Evolutionary conservation across 257 asterid species (phyloP).

Genomic region (Fraxinus quadrangulata): DNA sequence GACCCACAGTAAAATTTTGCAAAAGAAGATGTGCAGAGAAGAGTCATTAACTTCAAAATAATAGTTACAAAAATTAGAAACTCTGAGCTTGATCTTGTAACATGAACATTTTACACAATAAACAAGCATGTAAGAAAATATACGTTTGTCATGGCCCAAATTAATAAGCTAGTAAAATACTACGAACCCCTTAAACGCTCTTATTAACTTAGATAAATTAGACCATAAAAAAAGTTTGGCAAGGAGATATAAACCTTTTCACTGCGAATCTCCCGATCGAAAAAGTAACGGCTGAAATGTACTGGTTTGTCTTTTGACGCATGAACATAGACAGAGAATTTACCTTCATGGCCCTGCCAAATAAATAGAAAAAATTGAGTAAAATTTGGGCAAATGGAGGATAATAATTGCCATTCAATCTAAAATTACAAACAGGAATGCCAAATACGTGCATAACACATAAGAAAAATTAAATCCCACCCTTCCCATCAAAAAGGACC

Average conservation of each 20-base stretch:
- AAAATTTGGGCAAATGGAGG: slow-evolving; percentile 12
- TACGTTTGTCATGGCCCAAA: neutral
- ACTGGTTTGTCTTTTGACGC: slow-evolving; percentile 92
- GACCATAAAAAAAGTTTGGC: neutral
- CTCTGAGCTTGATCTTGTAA: slow-evolving; percentile 6
- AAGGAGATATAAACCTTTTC: slow-evolving; percentile 64
- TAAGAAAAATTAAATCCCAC: slow-evolving; percentile 5
- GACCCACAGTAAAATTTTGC: slow-evolving; percentile 8
- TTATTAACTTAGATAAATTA: neutral
- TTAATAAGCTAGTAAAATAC: slow-evolving; percentile 2
- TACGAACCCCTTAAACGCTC: neutral
- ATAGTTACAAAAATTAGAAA: neutral
- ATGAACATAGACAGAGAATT: slow-evolving; percentile 93
- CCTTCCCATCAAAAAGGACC: slow-evolving; percentile 3
- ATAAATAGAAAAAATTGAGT: slow-evolving; percentile 22
- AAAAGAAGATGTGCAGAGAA: slow-evolving; percentile 6
- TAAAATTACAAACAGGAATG: neutral
- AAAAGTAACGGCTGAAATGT: slow-evolving; percentile 95
- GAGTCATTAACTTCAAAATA: neutral
- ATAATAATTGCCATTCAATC: neutral
- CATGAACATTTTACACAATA: slow-evolving; percentile 2
- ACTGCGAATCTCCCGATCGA: slow-evolving; percentile 90
- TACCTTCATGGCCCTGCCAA: slow-evolving; percentile 96
- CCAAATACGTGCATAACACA: neutral
- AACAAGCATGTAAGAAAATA: neutral